These are phyloP conservation scores for Rhizopogon sp. DNA, from an alignment of 768 basidiomycete species.

Conservation along the genomic window DNA sequence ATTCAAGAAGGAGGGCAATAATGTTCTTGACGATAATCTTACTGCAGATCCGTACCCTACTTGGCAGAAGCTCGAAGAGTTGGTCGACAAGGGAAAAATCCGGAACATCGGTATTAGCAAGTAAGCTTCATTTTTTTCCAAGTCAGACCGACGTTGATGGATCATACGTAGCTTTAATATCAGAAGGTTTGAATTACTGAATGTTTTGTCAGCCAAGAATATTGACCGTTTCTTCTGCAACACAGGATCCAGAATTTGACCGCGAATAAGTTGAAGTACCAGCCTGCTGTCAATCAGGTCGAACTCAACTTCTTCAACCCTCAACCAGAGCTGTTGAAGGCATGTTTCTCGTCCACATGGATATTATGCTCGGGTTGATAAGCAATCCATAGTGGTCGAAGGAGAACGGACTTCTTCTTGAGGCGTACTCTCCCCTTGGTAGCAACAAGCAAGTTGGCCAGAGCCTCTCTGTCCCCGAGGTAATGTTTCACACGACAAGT, in stretches of 20 bases:
- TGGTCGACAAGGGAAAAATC: constrained; percentile 73
- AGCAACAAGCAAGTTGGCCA: constrained; percentile 53
- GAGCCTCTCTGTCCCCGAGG: constrained; percentile 55
- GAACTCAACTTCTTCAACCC: constrained; percentile 77
- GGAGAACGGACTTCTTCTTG: constrained; percentile 57
- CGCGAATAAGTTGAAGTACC: constrained; percentile 52
- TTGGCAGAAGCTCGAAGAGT: constrained; percentile 75
- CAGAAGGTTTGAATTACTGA: constrained; percentile 28
- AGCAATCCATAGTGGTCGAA: constrained; percentile 51
- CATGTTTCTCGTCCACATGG: constrained; percentile 17
- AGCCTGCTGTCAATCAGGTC: constrained; percentile 73
- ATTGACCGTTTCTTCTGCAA: neutral
- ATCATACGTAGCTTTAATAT: constrained; percentile 50
- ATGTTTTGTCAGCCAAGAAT: neutral
- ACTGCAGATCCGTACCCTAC: constrained; percentile 72
- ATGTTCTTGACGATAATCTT: constrained; percentile 46
- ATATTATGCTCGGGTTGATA: neutral
- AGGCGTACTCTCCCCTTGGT: constrained; percentile 77
- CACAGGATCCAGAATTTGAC: constrained; percentile 55
- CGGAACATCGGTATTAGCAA: constrained; percentile 85
- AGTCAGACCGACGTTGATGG: neutral
- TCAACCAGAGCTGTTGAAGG: constrained; percentile 70
- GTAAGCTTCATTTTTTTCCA: constrained; percentile 28
- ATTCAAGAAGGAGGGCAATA: constrained; percentile 47
- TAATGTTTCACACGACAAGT: constrained; percentile 7